Conservation (phyloP, 345 rosid species). For the Arabidopsis thaliana region TAIR10.1 NC_003074.8:22985501-22986000, state of each 20-base stretch:
- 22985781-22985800: too few relatives aligned
- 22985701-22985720: constrained; percentile 13
- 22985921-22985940: neutral
- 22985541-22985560: constrained; percentile 31
- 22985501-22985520: constrained; percentile 17
- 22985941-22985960: neutral
- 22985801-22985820: constrained; percentile 6
- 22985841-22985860: constrained; percentile 18
- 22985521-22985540: constrained; percentile 18
- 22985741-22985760: constrained; percentile 25
- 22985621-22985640: constrained; percentile 36
- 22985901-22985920: neutral
- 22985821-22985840: constrained; percentile 6
- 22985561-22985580: constrained; percentile 22
- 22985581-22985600: constrained; percentile 34
- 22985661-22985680: constrained; percentile 23
- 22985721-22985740: neutral
- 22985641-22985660: constrained; percentile 31
- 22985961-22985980: neutral
- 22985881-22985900: constrained; percentile 1
- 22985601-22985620: constrained; percentile 28
- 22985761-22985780: neutral
- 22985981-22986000: constrained; percentile 12
- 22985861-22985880: neutral
- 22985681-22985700: too few relatives aligned